Percentiles rank a stretch among this genome's conserved stretches.
Evolutionary conservation across 2,329 filamentous ascomycete genomes (phyloP).

Genomic region (Penicillium palitans): DNA sequence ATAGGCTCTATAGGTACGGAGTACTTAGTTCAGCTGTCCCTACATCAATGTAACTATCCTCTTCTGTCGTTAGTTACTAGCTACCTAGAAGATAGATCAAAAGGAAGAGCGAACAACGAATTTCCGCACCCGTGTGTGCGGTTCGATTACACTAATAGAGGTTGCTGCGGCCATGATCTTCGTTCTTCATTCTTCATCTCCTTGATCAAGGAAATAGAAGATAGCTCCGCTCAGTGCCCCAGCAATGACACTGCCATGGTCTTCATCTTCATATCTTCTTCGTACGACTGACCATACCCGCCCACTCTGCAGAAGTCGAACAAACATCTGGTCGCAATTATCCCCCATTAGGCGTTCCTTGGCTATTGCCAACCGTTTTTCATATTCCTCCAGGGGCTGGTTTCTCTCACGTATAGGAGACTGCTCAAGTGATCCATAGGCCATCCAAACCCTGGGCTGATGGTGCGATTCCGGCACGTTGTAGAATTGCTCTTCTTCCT

Average conservation of each 20-base stretch:
- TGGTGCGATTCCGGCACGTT: conserved; percentile 4
- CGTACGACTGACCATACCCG: conserved; percentile 17
- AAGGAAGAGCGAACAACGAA: not conserved
- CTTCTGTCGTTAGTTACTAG: too few relatives aligned
- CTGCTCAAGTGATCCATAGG: conserved; percentile 40
- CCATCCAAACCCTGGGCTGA: conserved; percentile 32
- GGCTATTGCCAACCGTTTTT: conserved; percentile 20
- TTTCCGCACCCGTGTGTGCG: not conserved
- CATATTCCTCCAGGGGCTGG: conserved; percentile 35
- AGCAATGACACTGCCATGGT: conserved; percentile 35
- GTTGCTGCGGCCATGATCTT: not conserved
- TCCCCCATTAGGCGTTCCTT: conserved; percentile 27
- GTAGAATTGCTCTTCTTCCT: conserved; percentile 33
- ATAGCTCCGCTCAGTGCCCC: conserved; percentile 30
- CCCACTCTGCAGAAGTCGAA: conserved; percentile 15
- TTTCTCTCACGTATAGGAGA: conserved; percentile 27
- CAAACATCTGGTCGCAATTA: conserved; percentile 27
- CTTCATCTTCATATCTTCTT: conserved; percentile 31
- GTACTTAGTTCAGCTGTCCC: not conserved
- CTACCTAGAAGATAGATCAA: not conserved
- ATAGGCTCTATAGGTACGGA: not conserved
- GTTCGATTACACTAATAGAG: not conserved
- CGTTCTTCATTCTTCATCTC: not conserved
- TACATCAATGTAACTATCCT: not conserved
- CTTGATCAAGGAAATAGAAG: conserved; percentile 18